Percentiles rank a stretch among this genome's conserved stretches.
These are phyloP conservation scores for Cercospora sojina DNA, from an alignment of 2,329 filamentous ascomycete species.

Conservation along the genomic window DNA sequence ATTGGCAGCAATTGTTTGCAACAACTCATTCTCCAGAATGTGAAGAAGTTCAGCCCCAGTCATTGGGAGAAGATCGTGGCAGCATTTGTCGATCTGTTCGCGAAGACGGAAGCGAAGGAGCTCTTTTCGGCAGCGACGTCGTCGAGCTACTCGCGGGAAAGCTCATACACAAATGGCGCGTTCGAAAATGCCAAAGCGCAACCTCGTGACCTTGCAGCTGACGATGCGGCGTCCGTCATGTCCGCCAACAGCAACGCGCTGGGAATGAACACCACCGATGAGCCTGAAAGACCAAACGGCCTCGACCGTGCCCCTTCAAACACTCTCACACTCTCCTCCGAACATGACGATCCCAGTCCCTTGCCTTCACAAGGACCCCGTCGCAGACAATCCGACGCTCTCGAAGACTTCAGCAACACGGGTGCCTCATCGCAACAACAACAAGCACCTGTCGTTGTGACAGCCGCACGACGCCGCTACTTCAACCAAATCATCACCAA, in stretches of 20 bases:
- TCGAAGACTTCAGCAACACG: conserved; percentile 82
- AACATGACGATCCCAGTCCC: conserved; percentile 17
- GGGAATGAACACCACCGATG: conserved; percentile 43
- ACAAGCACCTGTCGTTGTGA: conserved; percentile 88
- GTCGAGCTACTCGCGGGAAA: conserved; percentile 30
- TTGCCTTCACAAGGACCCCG: conserved; percentile 20
- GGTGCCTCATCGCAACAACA: conserved; percentile 56
- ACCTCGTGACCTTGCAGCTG: conserved; percentile 13
- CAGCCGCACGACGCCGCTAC: conserved; percentile 85
- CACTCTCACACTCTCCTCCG: conserved; percentile 23
- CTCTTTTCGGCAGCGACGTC: conserved; percentile 80
- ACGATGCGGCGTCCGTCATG: conserved; percentile 25
- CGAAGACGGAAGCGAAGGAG: conserved; percentile 89
- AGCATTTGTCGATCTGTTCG: conserved; percentile 93
- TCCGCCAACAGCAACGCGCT: conserved; percentile 40
- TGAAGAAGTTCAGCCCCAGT: conserved; percentile 79
- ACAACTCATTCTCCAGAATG: conserved; percentile 93
- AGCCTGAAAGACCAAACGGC: conserved; percentile 20
- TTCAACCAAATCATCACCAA: conserved; percentile 99
- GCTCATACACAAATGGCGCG: conserved; percentile 28
- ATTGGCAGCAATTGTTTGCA: conserved; percentile 98
- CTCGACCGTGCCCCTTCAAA: conserved; percentile 18
- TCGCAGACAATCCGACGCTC: conserved; percentile 41
- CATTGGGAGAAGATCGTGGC: conserved; percentile 96
- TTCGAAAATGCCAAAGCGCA: conserved; percentile 22